Percentiles rank a stretch among this genome's conserved stretches.
Conservation (phyloP, 2,329 filamentous ascomycete genomes). For the Venturia nashicola region DNA sequence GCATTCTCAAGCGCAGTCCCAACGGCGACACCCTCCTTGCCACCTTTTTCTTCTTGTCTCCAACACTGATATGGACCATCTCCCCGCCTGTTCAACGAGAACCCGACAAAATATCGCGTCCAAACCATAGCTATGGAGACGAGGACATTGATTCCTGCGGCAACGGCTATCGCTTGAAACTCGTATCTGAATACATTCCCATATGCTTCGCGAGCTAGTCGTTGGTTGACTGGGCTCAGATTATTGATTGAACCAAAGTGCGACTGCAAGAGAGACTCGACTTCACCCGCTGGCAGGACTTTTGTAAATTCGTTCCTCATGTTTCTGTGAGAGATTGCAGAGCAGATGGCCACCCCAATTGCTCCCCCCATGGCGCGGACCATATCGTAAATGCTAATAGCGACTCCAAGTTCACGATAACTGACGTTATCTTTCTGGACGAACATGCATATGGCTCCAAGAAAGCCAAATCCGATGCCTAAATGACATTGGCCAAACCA, state of each 20-base stretch:
- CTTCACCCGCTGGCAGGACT: neutral
- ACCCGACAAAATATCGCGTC: neutral
- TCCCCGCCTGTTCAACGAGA: neutral
- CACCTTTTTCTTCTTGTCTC: neutral
- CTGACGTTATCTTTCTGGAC: neutral
- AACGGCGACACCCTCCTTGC: neutral
- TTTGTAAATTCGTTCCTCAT: neutral
- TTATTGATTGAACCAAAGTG: neutral
- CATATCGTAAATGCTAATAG: neutral
- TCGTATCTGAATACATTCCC: neutral
- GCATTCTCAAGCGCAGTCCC: neutral
- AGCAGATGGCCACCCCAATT: neutral
- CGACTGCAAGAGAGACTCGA: neutral
- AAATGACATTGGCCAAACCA: neutral
- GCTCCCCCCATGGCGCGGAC: neutral
- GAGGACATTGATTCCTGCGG: neutral
- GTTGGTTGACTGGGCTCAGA: neutral
- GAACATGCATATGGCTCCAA: neutral
- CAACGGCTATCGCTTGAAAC: neutral
- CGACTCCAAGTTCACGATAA: neutral
- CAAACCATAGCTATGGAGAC: neutral
- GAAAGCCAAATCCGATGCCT: neutral
- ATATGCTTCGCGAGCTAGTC: neutral
- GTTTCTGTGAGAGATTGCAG: neutral
- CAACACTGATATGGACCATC: neutral